Conservation (phyloP, 2,329 filamentous ascomycete genomes). For the Trichophyton equinum region DNA sequence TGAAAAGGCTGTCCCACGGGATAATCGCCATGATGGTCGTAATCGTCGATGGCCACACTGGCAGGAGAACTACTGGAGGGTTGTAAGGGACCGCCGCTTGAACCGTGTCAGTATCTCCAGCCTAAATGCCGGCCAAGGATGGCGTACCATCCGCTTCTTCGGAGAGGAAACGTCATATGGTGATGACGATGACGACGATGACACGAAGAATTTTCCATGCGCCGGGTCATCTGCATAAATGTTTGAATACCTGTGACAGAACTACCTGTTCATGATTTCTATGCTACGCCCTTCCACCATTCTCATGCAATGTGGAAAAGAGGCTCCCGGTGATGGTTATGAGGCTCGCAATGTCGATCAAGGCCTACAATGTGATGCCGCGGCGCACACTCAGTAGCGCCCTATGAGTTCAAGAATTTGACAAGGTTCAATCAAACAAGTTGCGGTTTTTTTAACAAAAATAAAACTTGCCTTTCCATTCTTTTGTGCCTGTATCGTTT, state of each 20-base stretch:
- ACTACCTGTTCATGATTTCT: background rate
- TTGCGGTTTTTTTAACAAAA: background rate
- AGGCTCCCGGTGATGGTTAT: background rate
- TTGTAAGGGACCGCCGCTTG: conserved; percentile 17
- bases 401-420: background rate
- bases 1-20: conserved; percentile 47
- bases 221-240: background rate
- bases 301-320: background rate
- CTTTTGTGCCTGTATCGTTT: background rate
- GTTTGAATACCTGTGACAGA: background rate
- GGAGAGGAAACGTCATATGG: background rate
- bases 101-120: background rate
- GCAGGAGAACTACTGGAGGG: conserved; percentile 16
- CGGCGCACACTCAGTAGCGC: background rate
- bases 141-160: background rate
- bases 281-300: background rate
- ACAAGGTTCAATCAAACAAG: background rate
- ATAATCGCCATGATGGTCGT: conserved; percentile 29
- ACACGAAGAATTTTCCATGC: background rate
- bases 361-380: background rate
- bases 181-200: background rate
- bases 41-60: conserved; percentile 26
- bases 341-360: background rate
- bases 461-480: background rate
- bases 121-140: background rate